These are phyloP conservation scores for Guyanaporus albipodus DNA, from an alignment of 768 basidiomycete genomes.

Conservation along the genomic window DNA sequence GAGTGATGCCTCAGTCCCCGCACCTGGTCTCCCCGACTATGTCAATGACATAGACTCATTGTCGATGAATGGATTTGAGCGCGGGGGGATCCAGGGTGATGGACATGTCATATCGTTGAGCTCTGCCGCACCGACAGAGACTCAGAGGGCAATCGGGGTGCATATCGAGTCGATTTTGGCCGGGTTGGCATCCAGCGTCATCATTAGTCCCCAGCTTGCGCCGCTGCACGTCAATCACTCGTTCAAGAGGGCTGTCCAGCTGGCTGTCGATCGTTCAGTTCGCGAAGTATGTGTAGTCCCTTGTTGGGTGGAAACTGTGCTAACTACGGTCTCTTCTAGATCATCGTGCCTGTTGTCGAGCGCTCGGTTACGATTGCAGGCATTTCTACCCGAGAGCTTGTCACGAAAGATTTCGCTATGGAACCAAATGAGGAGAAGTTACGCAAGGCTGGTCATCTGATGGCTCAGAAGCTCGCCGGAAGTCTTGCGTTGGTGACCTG, in stretches of 20 bases:
- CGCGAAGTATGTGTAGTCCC: conserved; percentile 62
- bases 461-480: conserved; percentile 96
- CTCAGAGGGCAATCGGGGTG: conserved; percentile 63
- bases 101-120: conserved; percentile 62
- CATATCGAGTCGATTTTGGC: conserved; percentile 81
- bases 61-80: conserved; percentile 69
- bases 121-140: conserved; percentile 55
- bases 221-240: conserved; percentile 71
- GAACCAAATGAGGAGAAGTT: conserved; percentile 89
- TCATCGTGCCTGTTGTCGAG: conserved; percentile 96
- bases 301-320: not conserved
- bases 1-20: conserved; percentile 44
- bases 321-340: conserved; percentile 41
- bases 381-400: conserved; percentile 93
- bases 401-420: conserved; percentile 93
- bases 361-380: conserved; percentile 97
- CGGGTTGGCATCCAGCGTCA: conserved; percentile 65
- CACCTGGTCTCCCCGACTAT: conserved; percentile 72
- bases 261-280: conserved; percentile 91
- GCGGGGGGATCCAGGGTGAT: conserved; percentile 45
- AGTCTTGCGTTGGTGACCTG: conserved; percentile 96
- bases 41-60: conserved; percentile 76
- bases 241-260: conserved; percentile 87
- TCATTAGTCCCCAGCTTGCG: conserved; percentile 72
- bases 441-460: conserved; percentile 87